phyloP scores from a whole-genome alignment of 106 monocot genomes.

The Gastrodia elata region DNA sequence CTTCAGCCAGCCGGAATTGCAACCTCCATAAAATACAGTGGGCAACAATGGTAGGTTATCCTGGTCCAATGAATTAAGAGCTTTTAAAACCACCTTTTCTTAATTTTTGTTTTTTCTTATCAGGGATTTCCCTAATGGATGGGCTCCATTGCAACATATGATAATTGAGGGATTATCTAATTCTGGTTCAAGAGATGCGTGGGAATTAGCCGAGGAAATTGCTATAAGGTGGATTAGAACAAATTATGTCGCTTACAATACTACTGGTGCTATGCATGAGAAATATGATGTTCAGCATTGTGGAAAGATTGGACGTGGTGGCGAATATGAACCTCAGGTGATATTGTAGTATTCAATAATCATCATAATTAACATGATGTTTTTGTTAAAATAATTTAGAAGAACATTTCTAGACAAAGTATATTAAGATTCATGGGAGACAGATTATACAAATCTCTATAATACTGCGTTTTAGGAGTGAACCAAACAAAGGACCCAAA shows the following conservation, averaged over 20 bases:
- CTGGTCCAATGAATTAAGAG: neutral
- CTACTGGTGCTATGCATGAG: conserved; percentile 80
- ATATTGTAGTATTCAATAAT: neutral
- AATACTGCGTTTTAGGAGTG: no score
- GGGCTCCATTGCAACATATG: conserved; percentile 90
- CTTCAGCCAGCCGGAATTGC: conserved; percentile 60
- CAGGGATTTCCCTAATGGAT: conserved; percentile 99
- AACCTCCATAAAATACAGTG: conserved; percentile 64
- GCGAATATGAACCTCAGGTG: conserved; percentile 89
- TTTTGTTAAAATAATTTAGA: no score
- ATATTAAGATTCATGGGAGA: no score
- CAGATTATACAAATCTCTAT: no score
- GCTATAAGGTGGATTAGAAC: conserved; percentile 82
- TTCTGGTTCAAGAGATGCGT: conserved; percentile 47
- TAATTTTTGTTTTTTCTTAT: conserved; percentile 9
- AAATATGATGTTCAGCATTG: conserved; percentile 75
- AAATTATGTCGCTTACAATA: conserved; percentile 69
- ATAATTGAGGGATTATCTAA: conserved; percentile 68
- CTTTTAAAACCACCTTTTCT: neutral
- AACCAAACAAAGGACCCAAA: no score
- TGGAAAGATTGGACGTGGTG: conserved; percentile 75
- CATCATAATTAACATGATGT: no score
- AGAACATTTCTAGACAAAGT: no score
- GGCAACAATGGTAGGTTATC: conserved; percentile 71
- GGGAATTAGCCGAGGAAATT: conserved; percentile 57